Evolutionary conservation across 306 rosid genomes (phyloP), one percentile per base, ranked within the genome.

Genomic region (Medicago arabica): DNA sequence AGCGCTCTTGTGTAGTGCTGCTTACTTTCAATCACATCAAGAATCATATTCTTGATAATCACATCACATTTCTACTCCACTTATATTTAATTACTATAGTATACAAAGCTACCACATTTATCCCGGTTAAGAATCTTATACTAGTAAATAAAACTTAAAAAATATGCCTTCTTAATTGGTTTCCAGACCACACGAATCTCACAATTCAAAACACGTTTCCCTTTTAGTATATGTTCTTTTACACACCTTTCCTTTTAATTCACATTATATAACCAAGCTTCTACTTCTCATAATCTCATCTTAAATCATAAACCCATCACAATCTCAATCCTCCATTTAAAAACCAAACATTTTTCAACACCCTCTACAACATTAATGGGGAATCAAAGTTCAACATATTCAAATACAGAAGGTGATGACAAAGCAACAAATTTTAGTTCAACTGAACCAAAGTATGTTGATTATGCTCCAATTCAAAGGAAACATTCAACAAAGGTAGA

Each of bases 401-500:
- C 28, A 46, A 40, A 40, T 1, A 8, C 44, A 40, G 10, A 40
- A 40, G 11, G 2, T 8, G 43, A 39, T 39, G 43, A 39, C 2
- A 39, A 28, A 28, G 31, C 43, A 39, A 7, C 46, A 38, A 68
- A 43, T 25, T 47, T 15, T 41, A 25, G 21, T 21, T 54, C 67
- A 25, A 54, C 53, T 40, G 23, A 67, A 31, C 67, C 73, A 1
- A 34, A 9, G 3, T 7, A 65, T 12, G 23, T 16, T 8, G 59
- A 53, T 53, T 16, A 53, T 16, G 72, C 23, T 13, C 51, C 71
- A 75, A 41, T 4, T 54, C 74, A 54, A 28, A 67, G 67, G 59
- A 76, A 54, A 15, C 23, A 1, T 18, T 7, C 74, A 67, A 40
- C 46, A 67, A 54, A 63, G 62, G 15, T 19, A 51, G 44, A 64